Percentiles rank a stretch among this genome's conserved stretches.
Conservation (phyloP, 2,329 filamentous ascomycete genomes). For the Exophiala mesophila region DNA sequence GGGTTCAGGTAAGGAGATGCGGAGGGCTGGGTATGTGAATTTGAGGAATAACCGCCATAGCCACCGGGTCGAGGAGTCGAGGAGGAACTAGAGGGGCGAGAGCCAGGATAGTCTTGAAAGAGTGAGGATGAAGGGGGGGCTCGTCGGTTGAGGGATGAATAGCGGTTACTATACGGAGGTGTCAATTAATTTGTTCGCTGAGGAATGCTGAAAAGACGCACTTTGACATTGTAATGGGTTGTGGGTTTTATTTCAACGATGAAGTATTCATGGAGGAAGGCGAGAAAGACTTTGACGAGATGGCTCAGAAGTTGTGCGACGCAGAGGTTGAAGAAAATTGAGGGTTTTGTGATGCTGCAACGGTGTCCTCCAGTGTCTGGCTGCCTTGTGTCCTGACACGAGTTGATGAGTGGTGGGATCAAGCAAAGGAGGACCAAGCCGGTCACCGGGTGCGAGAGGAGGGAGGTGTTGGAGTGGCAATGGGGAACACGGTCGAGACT, state of each 20-base stretch:
- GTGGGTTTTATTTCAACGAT: not conserved
- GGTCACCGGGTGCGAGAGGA: too few species aligned
- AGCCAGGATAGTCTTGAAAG: slow-evolving; percentile 51
- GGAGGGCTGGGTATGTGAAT: slow-evolving; percentile 9
- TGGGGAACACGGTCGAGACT: too few species aligned
- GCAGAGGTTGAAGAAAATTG: too few species aligned
- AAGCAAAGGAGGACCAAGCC: too few species aligned
- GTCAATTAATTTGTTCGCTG: not conserved
- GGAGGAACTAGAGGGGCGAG: slow-evolving; percentile 23
- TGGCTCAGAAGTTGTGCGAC: too few species aligned
- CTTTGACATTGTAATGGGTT: slow-evolving; percentile 16
- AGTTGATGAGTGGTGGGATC: too few species aligned
- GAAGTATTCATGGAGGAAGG: slow-evolving; percentile 1
- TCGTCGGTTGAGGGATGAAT: slow-evolving; percentile 59
- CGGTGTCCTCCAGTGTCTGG: too few species aligned
- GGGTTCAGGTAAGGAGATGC: slow-evolving; percentile 16
- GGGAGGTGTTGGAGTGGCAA: too few species aligned
- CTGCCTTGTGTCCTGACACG: too few species aligned
- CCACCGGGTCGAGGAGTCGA: slow-evolving; percentile 12
- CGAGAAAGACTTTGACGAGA: too few species aligned
- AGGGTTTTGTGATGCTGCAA: too few species aligned
- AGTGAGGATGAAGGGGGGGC: slow-evolving; percentile 63
- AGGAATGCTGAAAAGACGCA: slow-evolving; percentile 5
- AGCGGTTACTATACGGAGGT: slow-evolving; percentile 35
- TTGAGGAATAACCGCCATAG: slow-evolving; percentile 16